These are phyloP conservation scores for Apophysomyces trapeziformis DNA, from an alignment of 371 early-diverging fungal genomes.

Conservation along the genomic window DNA sequence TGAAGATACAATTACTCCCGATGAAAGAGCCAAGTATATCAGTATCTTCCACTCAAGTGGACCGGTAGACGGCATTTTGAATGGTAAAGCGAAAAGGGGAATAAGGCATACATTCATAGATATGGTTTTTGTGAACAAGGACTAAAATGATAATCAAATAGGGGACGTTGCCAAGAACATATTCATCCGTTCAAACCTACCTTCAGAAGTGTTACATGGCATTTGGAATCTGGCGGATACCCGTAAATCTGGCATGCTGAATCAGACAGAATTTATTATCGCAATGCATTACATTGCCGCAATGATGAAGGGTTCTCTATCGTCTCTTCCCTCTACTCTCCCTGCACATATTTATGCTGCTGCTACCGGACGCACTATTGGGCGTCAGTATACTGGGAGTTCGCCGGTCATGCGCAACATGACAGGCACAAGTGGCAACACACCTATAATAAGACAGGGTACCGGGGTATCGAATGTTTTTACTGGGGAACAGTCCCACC, in stretches of 20 bases:
- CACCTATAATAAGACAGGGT: neutral
- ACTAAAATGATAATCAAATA: neutral
- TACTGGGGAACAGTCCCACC: conserved; percentile 17
- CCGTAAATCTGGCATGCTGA: conserved; percentile 65
- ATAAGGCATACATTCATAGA: conserved; percentile 11
- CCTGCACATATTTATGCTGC: conserved; percentile 65
- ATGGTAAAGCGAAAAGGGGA: neutral
- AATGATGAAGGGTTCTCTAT: conserved; percentile 63
- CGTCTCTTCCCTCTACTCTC: conserved; percentile 58
- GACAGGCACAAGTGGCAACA: neutral
- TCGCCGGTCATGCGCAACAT: conserved; percentile 14
- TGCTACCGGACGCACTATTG: conserved; percentile 47
- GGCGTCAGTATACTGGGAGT: conserved; percentile 19
- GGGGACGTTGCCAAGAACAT: conserved; percentile 55
- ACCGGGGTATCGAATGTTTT: conserved; percentile 10
- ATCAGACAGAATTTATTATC: conserved; percentile 77
- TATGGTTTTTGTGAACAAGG: no score
- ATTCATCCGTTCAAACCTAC: conserved; percentile 56
- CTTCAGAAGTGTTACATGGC: conserved; percentile 48
- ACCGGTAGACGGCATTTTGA: conserved; percentile 70
- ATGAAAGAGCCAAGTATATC: conserved; percentile 72
- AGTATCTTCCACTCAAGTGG: conserved; percentile 69
- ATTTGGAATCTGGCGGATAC: conserved; percentile 76
- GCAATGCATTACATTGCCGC: conserved; percentile 82
- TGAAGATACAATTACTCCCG: conserved; percentile 47